Percentiles rank a stretch among this genome's conserved stretches.
phyloP scores from a whole-genome alignment of 108 stramenopile species.

The Cyclotella cryptica region DNA sequence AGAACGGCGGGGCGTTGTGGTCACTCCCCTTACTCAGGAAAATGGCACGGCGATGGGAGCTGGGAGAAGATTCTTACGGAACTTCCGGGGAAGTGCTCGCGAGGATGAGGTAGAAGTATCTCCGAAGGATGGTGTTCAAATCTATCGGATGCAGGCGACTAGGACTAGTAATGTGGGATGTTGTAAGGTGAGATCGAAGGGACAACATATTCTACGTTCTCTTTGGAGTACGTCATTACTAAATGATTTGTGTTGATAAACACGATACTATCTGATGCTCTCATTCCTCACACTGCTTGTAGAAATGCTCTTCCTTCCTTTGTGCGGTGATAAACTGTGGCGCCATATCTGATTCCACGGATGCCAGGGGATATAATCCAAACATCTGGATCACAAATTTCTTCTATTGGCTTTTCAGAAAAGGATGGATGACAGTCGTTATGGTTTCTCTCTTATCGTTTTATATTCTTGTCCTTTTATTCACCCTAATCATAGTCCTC shows the following conservation, averaged over 20 bases:
- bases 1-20: constrained; percentile 16
- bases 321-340: constrained; percentile 41
- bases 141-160: constrained; percentile 23
- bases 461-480: constrained; percentile 37
- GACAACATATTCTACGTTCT: not conserved
- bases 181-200: constrained; percentile 4
- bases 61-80: constrained; percentile 7
- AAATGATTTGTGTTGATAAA: not conserved
- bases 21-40: not conserved
- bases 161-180: constrained; percentile 15
- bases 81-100: constrained; percentile 4
- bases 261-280: not conserved
- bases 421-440: constrained; percentile 42
- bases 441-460: constrained; percentile 18
- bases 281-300: not conserved
- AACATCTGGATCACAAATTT: constrained; percentile 43
- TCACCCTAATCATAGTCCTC: constrained; percentile 27
- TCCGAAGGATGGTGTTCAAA: constrained; percentile 10
- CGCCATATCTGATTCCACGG: constrained; percentile 24
- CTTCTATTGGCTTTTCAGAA: constrained; percentile 49
- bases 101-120: not conserved
- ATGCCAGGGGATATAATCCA: constrained; percentile 9
- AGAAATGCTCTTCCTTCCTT: constrained; percentile 18
- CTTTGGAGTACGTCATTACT: not conserved
- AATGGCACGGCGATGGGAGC: constrained; percentile 1